phyloP scores from a whole-genome alignment of 2,329 filamentous ascomycete species.

The Metarhizium rileyi region DNA sequence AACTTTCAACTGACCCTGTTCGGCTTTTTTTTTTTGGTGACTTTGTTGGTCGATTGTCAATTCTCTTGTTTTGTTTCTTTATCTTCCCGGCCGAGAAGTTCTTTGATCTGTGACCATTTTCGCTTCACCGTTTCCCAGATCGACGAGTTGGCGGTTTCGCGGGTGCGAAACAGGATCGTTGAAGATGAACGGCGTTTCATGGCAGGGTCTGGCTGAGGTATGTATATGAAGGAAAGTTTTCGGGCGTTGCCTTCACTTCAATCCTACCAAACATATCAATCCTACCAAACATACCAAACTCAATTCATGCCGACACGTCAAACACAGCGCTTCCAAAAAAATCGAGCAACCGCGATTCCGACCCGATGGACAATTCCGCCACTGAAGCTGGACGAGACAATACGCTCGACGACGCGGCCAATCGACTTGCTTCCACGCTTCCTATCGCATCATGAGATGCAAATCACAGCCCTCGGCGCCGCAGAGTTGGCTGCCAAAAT shows the following conservation, averaged over 20 bases:
- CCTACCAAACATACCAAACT: background rate
- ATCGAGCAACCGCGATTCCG: slow-evolving; percentile 6
- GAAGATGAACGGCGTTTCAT: slow-evolving; percentile 4
- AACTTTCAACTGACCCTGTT: too few relatives aligned
- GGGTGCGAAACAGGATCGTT: background rate
- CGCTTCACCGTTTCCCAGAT: background rate
- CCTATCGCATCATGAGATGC: slow-evolving; percentile 12
- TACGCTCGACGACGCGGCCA: slow-evolving; percentile 5
- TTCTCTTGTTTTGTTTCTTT: too few relatives aligned
- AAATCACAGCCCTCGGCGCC: slow-evolving; percentile 13
- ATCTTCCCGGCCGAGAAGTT: background rate
- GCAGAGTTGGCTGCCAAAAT: slow-evolving; percentile 10
- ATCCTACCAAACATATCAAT: too few relatives aligned
- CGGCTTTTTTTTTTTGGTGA: background rate
- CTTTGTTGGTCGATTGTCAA: too few relatives aligned
- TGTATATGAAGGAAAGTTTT: background rate
- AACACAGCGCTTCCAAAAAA: slow-evolving; percentile 6
- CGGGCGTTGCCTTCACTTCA: too few relatives aligned
- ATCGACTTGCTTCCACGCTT: slow-evolving; percentile 8
- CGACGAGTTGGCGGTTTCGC: background rate
- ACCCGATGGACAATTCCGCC: slow-evolving; percentile 8
- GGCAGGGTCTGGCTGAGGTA: slow-evolving; percentile 9
- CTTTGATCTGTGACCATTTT: background rate
- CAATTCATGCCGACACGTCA: background rate
- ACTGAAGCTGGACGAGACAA: slow-evolving; percentile 6